These are phyloP conservation scores for Striga asiatica DNA, from an alignment of 257 asterid species.

Conservation along the genomic window DNA sequence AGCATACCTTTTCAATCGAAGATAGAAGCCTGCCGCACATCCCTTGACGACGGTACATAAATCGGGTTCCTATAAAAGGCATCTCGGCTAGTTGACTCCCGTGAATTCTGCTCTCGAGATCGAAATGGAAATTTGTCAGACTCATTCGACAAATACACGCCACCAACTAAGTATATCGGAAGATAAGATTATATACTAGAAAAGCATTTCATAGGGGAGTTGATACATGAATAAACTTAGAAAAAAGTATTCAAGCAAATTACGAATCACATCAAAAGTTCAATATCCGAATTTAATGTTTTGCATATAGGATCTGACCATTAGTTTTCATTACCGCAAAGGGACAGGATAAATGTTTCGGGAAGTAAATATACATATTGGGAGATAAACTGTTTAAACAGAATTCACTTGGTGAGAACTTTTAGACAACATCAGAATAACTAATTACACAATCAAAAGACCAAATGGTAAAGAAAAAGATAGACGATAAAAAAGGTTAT, in stretches of 20 bases:
- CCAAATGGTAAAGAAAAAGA: slow-evolving; percentile 9
- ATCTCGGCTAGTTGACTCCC: slow-evolving; percentile 85
- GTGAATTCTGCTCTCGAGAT: slow-evolving; percentile 47
- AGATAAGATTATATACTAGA: neutral
- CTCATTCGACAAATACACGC: slow-evolving; percentile 1
- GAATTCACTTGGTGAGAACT: neutral
- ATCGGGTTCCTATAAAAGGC: slow-evolving; percentile 95
- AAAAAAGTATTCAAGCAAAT: no score
- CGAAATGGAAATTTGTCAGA: slow-evolving; percentile 12
- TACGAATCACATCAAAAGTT: no score
- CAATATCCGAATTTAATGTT: no score
- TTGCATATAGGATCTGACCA: neutral
- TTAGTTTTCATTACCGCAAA: neutral
- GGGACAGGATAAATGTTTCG: neutral
- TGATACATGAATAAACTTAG: neutral
- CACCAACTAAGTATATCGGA: neutral
- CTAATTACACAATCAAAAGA: neutral
- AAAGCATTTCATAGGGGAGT: neutral
- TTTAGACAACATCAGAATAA: slow-evolving; percentile 1
- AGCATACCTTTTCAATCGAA: slow-evolving; percentile 61
- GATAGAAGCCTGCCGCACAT: slow-evolving; percentile 73
- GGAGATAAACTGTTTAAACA: slow-evolving; percentile 2
- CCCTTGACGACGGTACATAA: slow-evolving; percentile 74
- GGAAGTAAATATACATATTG: neutral
- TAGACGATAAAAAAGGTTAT: neutral